Base-by-base conservation (phyloP, 2,329 filamentous ascomycete genomes). In the Cryphonectria naterciae region DNA sequence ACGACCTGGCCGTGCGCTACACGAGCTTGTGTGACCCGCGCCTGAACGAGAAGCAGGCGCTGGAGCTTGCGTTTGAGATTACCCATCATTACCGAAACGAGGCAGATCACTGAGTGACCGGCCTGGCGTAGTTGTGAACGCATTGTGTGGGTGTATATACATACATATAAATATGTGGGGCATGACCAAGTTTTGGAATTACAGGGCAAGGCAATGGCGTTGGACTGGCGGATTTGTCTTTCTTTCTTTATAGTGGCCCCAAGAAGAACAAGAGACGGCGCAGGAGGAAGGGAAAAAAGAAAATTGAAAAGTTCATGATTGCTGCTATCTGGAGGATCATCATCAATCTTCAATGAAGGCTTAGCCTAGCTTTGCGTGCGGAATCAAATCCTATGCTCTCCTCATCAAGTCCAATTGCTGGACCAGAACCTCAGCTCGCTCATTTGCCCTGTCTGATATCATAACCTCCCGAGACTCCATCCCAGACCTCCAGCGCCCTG, bases 11-110 rank as follows among this genome's bases (percentile, higher is more conserved):
- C 2, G 88, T 94, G 74, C 95, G 97, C 77, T 99, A 99, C 82
- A 97, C 94, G 6, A 97, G 92, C 52, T 98, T 95, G 84, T 99
- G 96, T 80, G 96, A 99, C 80, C 96, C 96, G 6, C 85, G 96
- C 35, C 83, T 99, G 75, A 99, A 99, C 78, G 96, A 98, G 86
- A 98, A 98, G 84, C 96, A 99, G 84, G 95, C 96, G 0, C 86
- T 99, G 19, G 96, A 99, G 84, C 82, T 98, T 79, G 95, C 96
- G 0, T 99, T 99, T 80, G 82, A 98, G 77, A 91, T 99, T 64
- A 96, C 96, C 0, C 94, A 94, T 6, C 93, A 95, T 77, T 96
- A 85, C 74, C 83, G 87, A 25, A 78, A 79, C 67, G 81, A 81
- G 75, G 77, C 80, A 70, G 70, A 68, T 37, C 41, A 28, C 28